phyloP scores from a whole-genome alignment of 2,329 filamentous ascomycete species.

The Pestalotiopsis sp. region DNA sequence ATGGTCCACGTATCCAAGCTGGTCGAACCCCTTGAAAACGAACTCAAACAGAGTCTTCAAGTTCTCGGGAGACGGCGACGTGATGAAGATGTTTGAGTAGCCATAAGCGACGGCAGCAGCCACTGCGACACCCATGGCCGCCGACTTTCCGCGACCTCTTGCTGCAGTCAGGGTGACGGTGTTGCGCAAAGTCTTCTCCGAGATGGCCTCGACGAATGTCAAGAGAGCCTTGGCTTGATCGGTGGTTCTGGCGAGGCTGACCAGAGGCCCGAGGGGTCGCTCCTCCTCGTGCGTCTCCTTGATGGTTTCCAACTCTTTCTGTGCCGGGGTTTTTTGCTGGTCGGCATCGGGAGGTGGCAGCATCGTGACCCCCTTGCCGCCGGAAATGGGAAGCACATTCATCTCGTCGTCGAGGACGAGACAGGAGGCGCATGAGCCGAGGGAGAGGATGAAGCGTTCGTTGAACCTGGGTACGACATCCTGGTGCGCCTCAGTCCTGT shows the following conservation, averaged over 20 bases:
- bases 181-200: slow-evolving; percentile 91
- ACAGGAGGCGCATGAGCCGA: slow-evolving; percentile 93
- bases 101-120: slow-evolving; percentile 93
- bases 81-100: slow-evolving; percentile 99
- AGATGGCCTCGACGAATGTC: slow-evolving; percentile 94
- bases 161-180: slow-evolving; percentile 93
- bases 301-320: slow-evolving; percentile 79
- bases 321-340: slow-evolving; percentile 69
- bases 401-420: slow-evolving; percentile 97
- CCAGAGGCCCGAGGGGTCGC: slow-evolving; percentile 81
- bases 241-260: slow-evolving; percentile 84
- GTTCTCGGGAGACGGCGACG: slow-evolving; percentile 95
- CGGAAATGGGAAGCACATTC: slow-evolving; percentile 95
- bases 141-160: slow-evolving; percentile 95
- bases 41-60: slow-evolving; percentile 98
- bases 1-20: slow-evolving; percentile 90
- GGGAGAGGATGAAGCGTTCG: slow-evolving; percentile 91
- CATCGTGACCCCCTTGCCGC: slow-evolving; percentile 84
- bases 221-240: slow-evolving; percentile 97
- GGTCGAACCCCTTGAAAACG: slow-evolving; percentile 97
- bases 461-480: slow-evolving; percentile 97
- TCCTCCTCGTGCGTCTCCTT: slow-evolving; percentile 87
- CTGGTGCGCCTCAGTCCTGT: slow-evolving; percentile 92
- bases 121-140: slow-evolving; percentile 90
- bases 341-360: slow-evolving; percentile 77